These are phyloP conservation scores for Galerina marginata DNA, from an alignment of 768 basidiomycete genomes.

Conservation along the genomic window DNA sequence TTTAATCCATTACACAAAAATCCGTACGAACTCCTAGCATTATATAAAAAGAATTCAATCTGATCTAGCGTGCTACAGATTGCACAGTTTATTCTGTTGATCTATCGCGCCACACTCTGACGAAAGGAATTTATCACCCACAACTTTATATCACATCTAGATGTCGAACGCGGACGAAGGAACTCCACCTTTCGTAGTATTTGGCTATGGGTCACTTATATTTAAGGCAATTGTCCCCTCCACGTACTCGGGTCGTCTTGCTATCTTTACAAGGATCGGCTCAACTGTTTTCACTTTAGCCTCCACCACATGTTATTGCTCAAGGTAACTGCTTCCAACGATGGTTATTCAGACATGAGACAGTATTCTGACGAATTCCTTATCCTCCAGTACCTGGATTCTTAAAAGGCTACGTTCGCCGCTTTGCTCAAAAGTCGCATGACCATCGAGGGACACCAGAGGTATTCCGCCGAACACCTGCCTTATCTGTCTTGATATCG, in stretches of 20 bases:
- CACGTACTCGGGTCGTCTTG: neutral
- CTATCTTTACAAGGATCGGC: neutral
- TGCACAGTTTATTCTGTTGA: no score
- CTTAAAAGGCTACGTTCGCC: constrained; percentile 86
- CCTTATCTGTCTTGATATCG: neutral
- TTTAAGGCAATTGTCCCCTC: constrained; percentile 67
- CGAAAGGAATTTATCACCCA: neutral
- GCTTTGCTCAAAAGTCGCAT: constrained; percentile 91
- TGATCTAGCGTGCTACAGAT: no score
- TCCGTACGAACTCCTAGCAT: no score
- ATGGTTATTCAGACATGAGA: neutral
- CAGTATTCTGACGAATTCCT: neutral
- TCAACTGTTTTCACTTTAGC: constrained; percentile 46
- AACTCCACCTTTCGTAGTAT: constrained; percentile 65
- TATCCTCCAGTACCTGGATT: constrained; percentile 68
- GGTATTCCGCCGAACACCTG: constrained; percentile 39
- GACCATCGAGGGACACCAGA: constrained; percentile 93
- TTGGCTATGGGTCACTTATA: constrained; percentile 92
- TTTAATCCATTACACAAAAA: no score
- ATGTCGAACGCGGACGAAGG: neutral
- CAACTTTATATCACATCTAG: neutral
- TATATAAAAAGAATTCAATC: no score
- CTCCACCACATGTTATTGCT: constrained; percentile 77
- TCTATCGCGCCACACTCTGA: neutral
- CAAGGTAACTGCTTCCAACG: constrained; percentile 50